Evolutionary conservation across 176 grass and related monocot genomes (phyloP), one percentile per base, ranked within the genome.

Genomic region (Bromus sterilis): DNA sequence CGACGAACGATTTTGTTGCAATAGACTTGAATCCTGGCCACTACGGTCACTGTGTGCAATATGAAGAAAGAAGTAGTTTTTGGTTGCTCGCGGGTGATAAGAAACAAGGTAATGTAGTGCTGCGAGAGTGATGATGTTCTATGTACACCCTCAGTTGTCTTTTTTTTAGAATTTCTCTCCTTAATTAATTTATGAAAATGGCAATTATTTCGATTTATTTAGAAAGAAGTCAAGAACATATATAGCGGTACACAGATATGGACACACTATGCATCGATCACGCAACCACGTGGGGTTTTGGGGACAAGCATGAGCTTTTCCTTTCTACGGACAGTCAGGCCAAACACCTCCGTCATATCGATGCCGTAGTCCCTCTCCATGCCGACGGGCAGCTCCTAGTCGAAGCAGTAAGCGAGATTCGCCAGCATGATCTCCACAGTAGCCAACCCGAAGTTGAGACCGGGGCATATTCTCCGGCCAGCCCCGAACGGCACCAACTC

Each of bases 281-380:
- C 1, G 6, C 37, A 23, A 24, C n/a, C 40, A 9, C 9, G 20
- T 18, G n/a, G 33, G 37, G 67, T 26, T 40, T 71, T 43, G 37
- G 67, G 67, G n/a, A 71, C 67, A 43, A 71, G 67, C 39, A 71
- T 71, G 23, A 71, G 67, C 39, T 43, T 71, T 12, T 71, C 67
- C 39, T 71, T 71, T 3, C 67, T 71, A 28, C 37, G 67, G 12
- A 71, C 67, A 0, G 37, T 2, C 23, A 71, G 67, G 6, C 67
- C 67, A 71, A 71, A 71, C 67, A 71, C 39, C 67, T 71, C 67
- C 12, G 23, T 71, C 67, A 71, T 71, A 26, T 71, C 67, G 6
- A 71, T 9, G 5, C 28, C 11, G 11, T n/a, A n/a, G n/a, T 25
- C 64, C 20, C 34, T 67, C 64, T 39, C 39, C 67, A 43, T 26